These are phyloP conservation scores for Mycena chlorophos DNA, from an alignment of 768 basidiomycete species.

Conservation along the genomic window DNA sequence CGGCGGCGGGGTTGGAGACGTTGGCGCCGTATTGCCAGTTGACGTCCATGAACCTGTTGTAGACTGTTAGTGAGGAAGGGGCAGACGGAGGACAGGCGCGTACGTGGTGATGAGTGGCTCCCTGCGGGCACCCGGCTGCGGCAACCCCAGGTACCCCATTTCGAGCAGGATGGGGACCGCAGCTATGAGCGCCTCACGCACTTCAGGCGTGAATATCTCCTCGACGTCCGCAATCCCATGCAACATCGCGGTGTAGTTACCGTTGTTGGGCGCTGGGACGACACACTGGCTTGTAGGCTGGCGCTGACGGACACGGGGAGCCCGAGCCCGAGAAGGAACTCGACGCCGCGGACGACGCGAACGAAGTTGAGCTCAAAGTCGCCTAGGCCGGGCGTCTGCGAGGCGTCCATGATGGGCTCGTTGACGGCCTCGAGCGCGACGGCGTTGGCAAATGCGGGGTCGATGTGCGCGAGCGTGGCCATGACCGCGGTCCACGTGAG, in stretches of 20 bases:
- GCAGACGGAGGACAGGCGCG: slow-evolving; percentile 3
- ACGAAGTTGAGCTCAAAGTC: slow-evolving; percentile 73
- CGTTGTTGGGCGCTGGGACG: slow-evolving; percentile 17
- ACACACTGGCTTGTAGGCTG: slow-evolving; percentile 32
- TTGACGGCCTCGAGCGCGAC: slow-evolving; percentile 77
- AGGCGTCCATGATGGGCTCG: slow-evolving; percentile 74
- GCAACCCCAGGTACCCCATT: slow-evolving; percentile 22
- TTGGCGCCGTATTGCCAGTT: slow-evolving; percentile 68
- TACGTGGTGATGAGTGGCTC: slow-evolving; percentile 38
- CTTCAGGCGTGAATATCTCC: slow-evolving; percentile 29
- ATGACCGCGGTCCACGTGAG: slow-evolving; percentile 82
- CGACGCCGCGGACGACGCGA: slow-evolving; percentile 61
- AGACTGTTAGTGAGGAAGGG: slow-evolving; percentile 4
- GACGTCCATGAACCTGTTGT: slow-evolving; percentile 73
- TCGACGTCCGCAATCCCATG: slow-evolving; percentile 18
- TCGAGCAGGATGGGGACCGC: slow-evolving; percentile 39
- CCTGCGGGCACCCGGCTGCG: slow-evolving; percentile 4
- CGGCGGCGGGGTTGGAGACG: slow-evolving; percentile 70
- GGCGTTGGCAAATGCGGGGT: slow-evolving; percentile 65
- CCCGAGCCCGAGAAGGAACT: slow-evolving; percentile 56
- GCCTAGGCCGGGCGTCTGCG: slow-evolving; percentile 66
- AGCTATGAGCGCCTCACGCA: slow-evolving; percentile 32
- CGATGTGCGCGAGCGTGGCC: slow-evolving; percentile 68
- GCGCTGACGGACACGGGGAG: slow-evolving; percentile 12
- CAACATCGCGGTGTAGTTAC: slow-evolving; percentile 33